Conservation (phyloP, 2,329 filamentous ascomycete genomes). For the Colletotrichum chlorophyti region DNA sequence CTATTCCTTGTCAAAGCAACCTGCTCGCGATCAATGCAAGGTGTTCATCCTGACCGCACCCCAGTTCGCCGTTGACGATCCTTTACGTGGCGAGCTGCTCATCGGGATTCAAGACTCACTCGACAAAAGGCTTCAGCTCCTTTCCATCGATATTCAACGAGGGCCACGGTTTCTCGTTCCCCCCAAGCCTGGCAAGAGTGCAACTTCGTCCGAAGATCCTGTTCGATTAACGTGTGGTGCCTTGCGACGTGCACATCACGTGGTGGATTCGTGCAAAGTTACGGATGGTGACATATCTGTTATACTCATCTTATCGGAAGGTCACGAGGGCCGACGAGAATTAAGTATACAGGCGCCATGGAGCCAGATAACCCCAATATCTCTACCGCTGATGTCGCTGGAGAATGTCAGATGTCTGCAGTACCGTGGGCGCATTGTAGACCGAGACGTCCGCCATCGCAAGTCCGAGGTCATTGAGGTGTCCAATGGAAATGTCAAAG, state of each 20-base stretch:
- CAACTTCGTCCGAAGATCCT: conserved; percentile 37
- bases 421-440: conserved; percentile 57
- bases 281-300: conserved; percentile 71
- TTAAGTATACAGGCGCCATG: conserved; percentile 79
- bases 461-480: conserved; percentile 54
- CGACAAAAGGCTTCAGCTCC: conserved; percentile 71
- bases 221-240: conserved; percentile 55
- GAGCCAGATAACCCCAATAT: conserved; percentile 73
- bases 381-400: conserved; percentile 65
- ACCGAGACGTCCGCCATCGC: conserved; percentile 57
- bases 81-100: conserved; percentile 61
- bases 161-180: conserved; percentile 25
- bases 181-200: conserved; percentile 32
- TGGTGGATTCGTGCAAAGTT: conserved; percentile 77
- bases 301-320: conserved; percentile 73
- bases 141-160: conserved; percentile 61
- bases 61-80: conserved; percentile 59
- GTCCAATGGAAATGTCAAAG: conserved; percentile 54
- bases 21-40: conserved; percentile 61
- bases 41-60: conserved; percentile 73
- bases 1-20: conserved; percentile 62
- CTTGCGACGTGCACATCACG: conserved; percentile 66
- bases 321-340: conserved; percentile 67
- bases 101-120: conserved; percentile 75
- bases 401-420: conserved; percentile 67